These are phyloP conservation scores for Stellera chamaejasme DNA, from an alignment of 345 rosid species.

Conservation along the genomic window DNA sequence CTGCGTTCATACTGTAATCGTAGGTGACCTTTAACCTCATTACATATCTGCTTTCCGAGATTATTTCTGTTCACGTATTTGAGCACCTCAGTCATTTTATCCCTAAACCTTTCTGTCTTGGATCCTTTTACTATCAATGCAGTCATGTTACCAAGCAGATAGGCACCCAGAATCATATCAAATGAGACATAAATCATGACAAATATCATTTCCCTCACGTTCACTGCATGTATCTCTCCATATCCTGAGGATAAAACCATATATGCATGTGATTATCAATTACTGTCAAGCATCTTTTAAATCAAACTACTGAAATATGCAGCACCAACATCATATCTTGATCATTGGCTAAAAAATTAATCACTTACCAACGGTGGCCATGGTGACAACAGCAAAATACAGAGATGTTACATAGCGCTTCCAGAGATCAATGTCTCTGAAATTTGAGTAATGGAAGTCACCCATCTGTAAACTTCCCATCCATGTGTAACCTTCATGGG, in stretches of 20 bases:
- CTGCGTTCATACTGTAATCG: conserved; percentile 50
- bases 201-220: conserved; percentile 80
- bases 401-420: conserved; percentile 65
- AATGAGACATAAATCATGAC: conserved; percentile 74
- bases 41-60: conserved; percentile 45
- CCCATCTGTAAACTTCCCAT: conserved; percentile 88
- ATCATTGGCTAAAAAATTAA: background rate
- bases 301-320: background rate
- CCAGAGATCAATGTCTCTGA: conserved; percentile 73
- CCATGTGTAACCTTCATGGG: conserved; percentile 81
- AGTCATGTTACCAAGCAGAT: conserved; percentile 87
- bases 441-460: conserved; percentile 44
- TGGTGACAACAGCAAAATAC: conserved; percentile 79
- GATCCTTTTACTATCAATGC: conserved; percentile 92
- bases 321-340: too few species aligned
- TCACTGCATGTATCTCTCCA: conserved; percentile 89
- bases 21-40: conserved; percentile 60
- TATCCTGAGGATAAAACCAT: conserved; percentile 43
- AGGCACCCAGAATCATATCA: conserved; percentile 88
- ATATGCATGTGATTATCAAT: background rate
- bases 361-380: conserved; percentile 79
- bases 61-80: conserved; percentile 61
- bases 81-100: conserved; percentile 65
- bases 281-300: background rate
- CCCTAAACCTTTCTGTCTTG: conserved; percentile 69